Evolutionary conservation across 805 yeast species (phyloP).

Genomic region (Ogataea neopini): DNA sequence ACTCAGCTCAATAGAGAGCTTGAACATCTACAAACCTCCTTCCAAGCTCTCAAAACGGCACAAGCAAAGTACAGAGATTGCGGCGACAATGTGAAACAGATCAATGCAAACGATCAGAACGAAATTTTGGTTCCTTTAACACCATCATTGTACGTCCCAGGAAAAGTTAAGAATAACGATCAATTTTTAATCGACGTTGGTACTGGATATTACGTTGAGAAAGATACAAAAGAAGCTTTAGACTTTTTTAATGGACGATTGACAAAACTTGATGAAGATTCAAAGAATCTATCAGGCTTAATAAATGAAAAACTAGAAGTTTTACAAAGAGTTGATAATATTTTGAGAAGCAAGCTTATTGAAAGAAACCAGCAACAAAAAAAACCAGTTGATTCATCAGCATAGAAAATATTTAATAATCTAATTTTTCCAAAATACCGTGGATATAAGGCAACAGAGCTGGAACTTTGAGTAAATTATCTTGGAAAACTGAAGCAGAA

Average conservation of each 20-base stretch:
- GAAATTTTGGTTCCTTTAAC: conserved; percentile 84
- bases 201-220: conserved; percentile 92
- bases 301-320: conserved; percentile 72
- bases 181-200: conserved; percentile 91
- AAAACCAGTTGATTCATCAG: conserved; percentile 3
- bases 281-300: conserved; percentile 69
- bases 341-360: conserved; percentile 52
- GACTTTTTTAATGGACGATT: conserved; percentile 74
- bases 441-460: conserved; percentile 30
- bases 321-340: conserved; percentile 59
- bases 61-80: conserved; percentile 82
- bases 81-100: conserved; percentile 61
- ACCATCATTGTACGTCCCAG: conserved; percentile 86
- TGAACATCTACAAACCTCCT: conserved; percentile 80
- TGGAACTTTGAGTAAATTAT: conserved; percentile 38
- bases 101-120: conserved; percentile 42
- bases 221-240: conserved; percentile 63
- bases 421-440: conserved; percentile 24
- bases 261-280: conserved; percentile 68
- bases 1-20: conserved; percentile 82
- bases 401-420: conserved; percentile 17
- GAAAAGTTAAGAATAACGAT: conserved; percentile 62
- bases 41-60: conserved; percentile 81
- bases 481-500: conserved; percentile 33
- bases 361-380: conserved; percentile 41